Evolutionary conservation across 192 early-diverging fungal genomes (phyloP).

Genomic region (Ambispora gerdemannii): DNA sequence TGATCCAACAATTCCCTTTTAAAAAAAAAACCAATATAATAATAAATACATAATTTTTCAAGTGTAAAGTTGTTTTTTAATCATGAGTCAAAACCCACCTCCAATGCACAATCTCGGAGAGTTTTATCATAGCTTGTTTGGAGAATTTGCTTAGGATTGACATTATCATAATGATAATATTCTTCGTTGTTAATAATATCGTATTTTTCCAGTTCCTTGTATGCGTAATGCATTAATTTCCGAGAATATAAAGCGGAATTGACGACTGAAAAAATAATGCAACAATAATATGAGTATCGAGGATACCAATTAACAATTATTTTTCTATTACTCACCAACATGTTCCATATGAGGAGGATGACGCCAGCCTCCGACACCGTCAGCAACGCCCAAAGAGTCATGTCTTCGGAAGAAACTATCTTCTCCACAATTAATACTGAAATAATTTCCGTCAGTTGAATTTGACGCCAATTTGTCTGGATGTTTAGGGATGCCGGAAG

Average conservation of each 20-base stretch:
- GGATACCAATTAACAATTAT: background rate
- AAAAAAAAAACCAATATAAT: background rate
- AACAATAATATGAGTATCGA: slow-evolving; percentile 10
- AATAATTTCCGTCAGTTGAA: slow-evolving; percentile 51
- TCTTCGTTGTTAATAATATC: slow-evolving; percentile 77
- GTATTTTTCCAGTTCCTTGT: slow-evolving; percentile 76
- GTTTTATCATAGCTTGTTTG: slow-evolving; percentile 74
- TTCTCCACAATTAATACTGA: slow-evolving; percentile 77
- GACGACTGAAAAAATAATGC: slow-evolving; percentile 59
- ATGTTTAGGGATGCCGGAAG: slow-evolving; percentile 50
- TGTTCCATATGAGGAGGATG: background rate
- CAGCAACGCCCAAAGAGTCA: slow-evolving; percentile 89
- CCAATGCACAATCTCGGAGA: slow-evolving; percentile 64
- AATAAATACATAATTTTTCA: too few species aligned
- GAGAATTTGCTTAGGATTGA: slow-evolving; percentile 81
- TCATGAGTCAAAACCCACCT: too few species aligned
- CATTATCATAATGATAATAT: slow-evolving; percentile 75
- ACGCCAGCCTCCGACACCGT: slow-evolving; percentile 95
- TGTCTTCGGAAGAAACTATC: slow-evolving; percentile 88
- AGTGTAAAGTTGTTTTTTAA: too few species aligned
- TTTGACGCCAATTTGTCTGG: slow-evolving; percentile 34
- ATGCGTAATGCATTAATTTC: slow-evolving; percentile 92
- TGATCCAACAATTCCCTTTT: slow-evolving; percentile 79
- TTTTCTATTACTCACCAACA: slow-evolving; percentile 15
- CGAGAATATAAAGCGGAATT: slow-evolving; percentile 90